These are phyloP conservation scores for Lodderomyces oxycetoniae DNA, from an alignment of 1,139 yeast species.

Conservation along the genomic window DNA sequence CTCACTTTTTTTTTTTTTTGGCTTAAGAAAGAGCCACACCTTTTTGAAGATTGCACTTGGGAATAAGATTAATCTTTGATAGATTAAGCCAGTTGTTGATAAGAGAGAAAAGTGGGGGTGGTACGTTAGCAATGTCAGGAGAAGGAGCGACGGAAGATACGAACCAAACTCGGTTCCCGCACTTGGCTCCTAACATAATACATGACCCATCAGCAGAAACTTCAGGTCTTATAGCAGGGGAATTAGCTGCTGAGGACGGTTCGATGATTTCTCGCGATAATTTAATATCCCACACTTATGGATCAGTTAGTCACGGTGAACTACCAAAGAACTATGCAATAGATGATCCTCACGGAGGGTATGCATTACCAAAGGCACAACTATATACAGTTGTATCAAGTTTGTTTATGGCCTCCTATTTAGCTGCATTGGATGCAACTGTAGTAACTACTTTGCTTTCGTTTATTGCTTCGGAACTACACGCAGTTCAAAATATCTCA, in stretches of 20 bases:
- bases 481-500: conserved; percentile 36
- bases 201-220: conserved; percentile 38
- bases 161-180: conserved; percentile 6
- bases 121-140: background rate
- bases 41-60: no score
- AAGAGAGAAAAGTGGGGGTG: no score
- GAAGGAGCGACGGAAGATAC: background rate
- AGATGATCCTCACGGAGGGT: conserved; percentile 22
- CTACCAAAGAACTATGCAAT: conserved; percentile 10
- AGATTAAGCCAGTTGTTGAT: no score
- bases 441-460: conserved; percentile 43
- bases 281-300: conserved; percentile 13
- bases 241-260: conserved; percentile 40
- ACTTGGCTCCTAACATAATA: conserved; percentile 24
- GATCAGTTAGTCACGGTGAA: conserved; percentile 8
- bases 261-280: conserved; percentile 15
- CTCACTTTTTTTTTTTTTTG: no score
- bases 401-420: conserved; percentile 35
- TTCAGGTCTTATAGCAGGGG: conserved; percentile 48
- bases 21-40: no score
- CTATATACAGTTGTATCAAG: conserved; percentile 30
- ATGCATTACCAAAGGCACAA: conserved; percentile 31
- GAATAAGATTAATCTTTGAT: no score
- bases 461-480: conserved; percentile 41
- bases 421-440: conserved; percentile 44